Percentiles rank a stretch among this genome's conserved stretches.
These are phyloP conservation scores for Mortierella sp. DNA, from an alignment of 371 early-diverging fungal species.

Conservation along the genomic window DNA sequence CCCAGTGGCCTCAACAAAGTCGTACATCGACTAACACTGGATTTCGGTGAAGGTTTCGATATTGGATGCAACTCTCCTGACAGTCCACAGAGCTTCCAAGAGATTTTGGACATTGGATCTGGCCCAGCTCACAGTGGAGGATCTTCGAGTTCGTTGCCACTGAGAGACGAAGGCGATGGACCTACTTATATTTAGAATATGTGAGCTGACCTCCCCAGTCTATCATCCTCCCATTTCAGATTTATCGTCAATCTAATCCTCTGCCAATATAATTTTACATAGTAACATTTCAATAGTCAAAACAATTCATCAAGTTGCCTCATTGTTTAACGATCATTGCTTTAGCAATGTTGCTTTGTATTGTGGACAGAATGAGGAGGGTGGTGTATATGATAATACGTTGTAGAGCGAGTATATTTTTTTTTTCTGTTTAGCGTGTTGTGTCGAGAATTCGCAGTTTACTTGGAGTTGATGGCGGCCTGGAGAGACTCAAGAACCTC, in stretches of 20 bases:
- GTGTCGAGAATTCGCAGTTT: constrained; percentile 11
- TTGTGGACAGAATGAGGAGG: constrained; percentile 4
- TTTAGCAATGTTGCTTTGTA: neutral
- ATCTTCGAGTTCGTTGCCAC: constrained; percentile 40
- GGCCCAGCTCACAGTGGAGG: constrained; percentile 30
- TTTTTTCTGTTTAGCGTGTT: constrained; percentile 3
- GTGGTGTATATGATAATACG: constrained; percentile 2
- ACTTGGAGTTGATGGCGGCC: constrained; percentile 64
- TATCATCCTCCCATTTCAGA: neutral
- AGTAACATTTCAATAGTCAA: neutral
- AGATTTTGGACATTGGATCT: constrained; percentile 52
- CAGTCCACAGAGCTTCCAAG: constrained; percentile 54
- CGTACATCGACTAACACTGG: constrained; percentile 47
- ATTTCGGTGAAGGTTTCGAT: constrained; percentile 49
- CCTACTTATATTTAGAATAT: constrained; percentile 24
- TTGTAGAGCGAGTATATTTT: neutral
- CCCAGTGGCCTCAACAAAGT: constrained; percentile 31
- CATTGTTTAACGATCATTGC: neutral
- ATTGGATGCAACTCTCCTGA: constrained; percentile 42
- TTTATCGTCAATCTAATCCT: neutral
- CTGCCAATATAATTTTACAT: constrained; percentile 1
- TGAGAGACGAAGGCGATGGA: constrained; percentile 36
- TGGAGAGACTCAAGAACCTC: constrained; percentile 93
- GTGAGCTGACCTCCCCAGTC: neutral
- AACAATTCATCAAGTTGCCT: neutral